Conservation (phyloP, 2,329 filamentous ascomycete species). For the Aspergillus fumigatus region DNA sequence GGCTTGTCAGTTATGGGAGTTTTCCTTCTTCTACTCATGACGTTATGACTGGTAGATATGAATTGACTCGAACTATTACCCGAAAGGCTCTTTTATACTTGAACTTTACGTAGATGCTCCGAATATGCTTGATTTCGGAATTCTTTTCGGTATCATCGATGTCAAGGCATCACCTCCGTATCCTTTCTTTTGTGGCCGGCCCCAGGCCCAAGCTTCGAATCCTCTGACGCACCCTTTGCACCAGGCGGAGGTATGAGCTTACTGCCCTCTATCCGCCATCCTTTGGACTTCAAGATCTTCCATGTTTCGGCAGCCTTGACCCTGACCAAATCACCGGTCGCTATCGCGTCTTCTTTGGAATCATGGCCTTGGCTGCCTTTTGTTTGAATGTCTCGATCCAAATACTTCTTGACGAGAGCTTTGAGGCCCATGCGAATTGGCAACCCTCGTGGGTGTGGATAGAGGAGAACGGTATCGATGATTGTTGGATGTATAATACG, state of each 20-base stretch:
- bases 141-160: constrained; percentile 4
- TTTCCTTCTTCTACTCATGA: constrained; percentile 24
- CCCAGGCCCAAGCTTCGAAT: constrained; percentile 15
- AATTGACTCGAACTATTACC: constrained; percentile 20
- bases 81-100: neutral
- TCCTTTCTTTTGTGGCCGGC: constrained; percentile 24
- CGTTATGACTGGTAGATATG: constrained; percentile 29
- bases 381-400: constrained; percentile 75
- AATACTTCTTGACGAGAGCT: constrained; percentile 62
- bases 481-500: constrained; percentile 80
- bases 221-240: constrained; percentile 2
- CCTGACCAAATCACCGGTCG: constrained; percentile 80
- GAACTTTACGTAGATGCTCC: neutral
- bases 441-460: constrained; percentile 70
- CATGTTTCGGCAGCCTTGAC: constrained; percentile 67
- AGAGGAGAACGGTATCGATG: constrained; percentile 81
- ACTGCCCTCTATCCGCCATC: constrained; percentile 61
- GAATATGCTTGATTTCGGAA: neutral
- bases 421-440: constrained; percentile 77
- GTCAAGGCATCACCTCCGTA: neutral
- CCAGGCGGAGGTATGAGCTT: constrained; percentile 31
- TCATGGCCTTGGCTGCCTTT: constrained; percentile 70
- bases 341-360: constrained; percentile 83
- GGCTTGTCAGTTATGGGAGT: constrained; percentile 5
- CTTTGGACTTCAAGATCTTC: constrained; percentile 60